Evolutionary conservation across 495 filamentous ascomycete species (phyloP).

Genomic region (Penicillium chermesinum): DNA sequence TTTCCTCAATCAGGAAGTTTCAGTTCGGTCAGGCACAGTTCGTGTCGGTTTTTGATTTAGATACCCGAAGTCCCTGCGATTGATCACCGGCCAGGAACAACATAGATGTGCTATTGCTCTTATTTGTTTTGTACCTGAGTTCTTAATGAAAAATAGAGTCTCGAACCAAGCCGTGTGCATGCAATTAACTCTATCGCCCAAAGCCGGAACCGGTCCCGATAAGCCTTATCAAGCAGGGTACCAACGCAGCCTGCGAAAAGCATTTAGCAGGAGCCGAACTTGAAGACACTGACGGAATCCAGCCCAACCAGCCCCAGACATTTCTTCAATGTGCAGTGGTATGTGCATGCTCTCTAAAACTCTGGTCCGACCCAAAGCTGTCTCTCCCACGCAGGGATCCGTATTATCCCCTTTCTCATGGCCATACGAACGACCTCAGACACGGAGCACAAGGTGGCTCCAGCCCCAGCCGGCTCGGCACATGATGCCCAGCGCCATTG

Average conservation of each 20-base stretch:
- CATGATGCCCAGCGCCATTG: slow-evolving; percentile 13
- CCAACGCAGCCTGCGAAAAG: not conserved
- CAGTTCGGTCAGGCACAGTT: no score
- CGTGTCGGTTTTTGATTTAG: no score
- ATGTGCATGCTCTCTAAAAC: no score
- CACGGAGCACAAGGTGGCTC: not conserved
- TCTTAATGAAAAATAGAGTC: not conserved
- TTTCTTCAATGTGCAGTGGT: no score
- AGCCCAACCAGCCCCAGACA: not conserved
- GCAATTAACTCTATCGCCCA: not conserved
- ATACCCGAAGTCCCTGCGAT: no score
- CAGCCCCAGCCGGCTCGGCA: not conserved
- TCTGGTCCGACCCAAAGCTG: no score
- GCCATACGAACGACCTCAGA: not conserved
- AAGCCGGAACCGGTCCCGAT: not conserved
- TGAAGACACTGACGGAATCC: not conserved
- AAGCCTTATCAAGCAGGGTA: not conserved
- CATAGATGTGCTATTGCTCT: no score
- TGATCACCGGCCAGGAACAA: no score
- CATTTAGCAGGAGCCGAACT: not conserved
- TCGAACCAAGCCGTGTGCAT: not conserved
- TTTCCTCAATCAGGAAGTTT: no score
- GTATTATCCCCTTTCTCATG: no score
- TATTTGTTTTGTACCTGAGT: no score
- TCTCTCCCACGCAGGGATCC: no score